Percentiles rank a stretch among this genome's conserved stretches.
phyloP scores from a whole-genome alignment of 148 eudicot genomes.

The Persicaria tinctoria region DNA sequence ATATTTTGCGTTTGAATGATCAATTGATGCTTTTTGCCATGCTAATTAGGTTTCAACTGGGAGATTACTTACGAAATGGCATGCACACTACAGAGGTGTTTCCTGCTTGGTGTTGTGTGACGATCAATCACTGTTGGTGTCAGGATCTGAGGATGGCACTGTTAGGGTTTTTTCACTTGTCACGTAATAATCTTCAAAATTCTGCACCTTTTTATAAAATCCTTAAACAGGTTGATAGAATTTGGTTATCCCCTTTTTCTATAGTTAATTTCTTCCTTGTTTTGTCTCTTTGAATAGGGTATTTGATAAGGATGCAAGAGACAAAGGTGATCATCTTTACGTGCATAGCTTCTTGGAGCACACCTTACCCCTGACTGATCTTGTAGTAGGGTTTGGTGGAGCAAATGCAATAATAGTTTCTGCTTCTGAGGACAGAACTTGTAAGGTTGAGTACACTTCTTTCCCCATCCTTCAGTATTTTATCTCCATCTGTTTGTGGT shows the following conservation, averaged over 20 bases:
- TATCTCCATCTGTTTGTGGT: not conserved
- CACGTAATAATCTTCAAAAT: conserved; percentile 29
- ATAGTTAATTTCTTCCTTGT: not conserved
- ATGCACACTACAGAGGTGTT: conserved; percentile 76
- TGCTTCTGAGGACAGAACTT: conserved; percentile 86
- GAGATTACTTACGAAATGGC: conserved; percentile 81
- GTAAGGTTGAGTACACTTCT: conserved; percentile 48
- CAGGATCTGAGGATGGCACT: conserved; percentile 89
- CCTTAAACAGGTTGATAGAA: not conserved
- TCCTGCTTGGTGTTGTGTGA: conserved; percentile 60
- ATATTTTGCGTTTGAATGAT: not conserved
- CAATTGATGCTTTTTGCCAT: not conserved
- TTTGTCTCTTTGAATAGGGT: conserved; percentile 32
- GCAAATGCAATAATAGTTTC: conserved; percentile 77
- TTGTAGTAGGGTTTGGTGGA: conserved; percentile 74
- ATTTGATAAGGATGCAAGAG: conserved; percentile 58
- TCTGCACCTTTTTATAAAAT: not conserved
- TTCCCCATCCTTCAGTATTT: not conserved
- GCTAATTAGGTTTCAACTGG: conserved; percentile 60
- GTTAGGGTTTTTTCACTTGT: conserved; percentile 81
- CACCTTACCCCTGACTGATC: conserved; percentile 60
- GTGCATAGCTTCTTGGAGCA: conserved; percentile 78
- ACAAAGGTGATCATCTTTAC: conserved; percentile 45
- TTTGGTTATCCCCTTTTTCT: not conserved
- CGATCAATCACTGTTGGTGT: conserved; percentile 71